Percentiles rank a stretch among this genome's conserved stretches.
These are phyloP conservation scores for Urtica urens DNA, from an alignment of 306 rosid genomes.

Conservation along the genomic window DNA sequence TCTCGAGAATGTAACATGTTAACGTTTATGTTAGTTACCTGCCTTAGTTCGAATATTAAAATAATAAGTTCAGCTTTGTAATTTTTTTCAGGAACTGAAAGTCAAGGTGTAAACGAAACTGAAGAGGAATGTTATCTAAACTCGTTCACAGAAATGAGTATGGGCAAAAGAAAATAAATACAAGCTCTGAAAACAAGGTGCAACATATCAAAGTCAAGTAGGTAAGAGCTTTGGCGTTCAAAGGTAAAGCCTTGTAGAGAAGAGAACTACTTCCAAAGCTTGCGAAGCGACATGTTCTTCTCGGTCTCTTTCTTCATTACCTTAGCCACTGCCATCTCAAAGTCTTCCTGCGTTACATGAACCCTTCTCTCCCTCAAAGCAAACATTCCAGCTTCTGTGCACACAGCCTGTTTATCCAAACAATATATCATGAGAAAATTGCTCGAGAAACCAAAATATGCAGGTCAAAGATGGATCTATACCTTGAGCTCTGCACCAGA, in stretches of 20 bases:
- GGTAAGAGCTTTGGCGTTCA: no score
- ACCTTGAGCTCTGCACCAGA: slow-evolving; percentile 99
- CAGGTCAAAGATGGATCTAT: background rate
- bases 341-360: slow-evolving; percentile 93
- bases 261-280: slow-evolving; percentile 90
- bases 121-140: background rate
- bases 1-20: no score
- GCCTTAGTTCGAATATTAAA: no score
- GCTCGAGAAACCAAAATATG: background rate
- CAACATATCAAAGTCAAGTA: background rate
- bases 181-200: background rate
- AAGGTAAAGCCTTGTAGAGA: no score
- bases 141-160: background rate
- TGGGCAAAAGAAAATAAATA: background rate
- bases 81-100: no score
- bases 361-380: slow-evolving; percentile 95
- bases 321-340: slow-evolving; percentile 99
- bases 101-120: background rate
- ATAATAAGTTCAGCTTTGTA: no score
- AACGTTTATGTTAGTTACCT: no score
- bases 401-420: slow-evolving; percentile 59
- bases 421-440: background rate
- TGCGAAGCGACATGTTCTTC: slow-evolving; percentile 92
- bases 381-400: slow-evolving; percentile 99
- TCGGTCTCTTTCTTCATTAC: slow-evolving; percentile 98